Percentiles rank a stretch among this genome's conserved stretches.
These are phyloP conservation scores for Castanea sativa DNA, from an alignment of 306 rosid species.

Conservation along the genomic window DNA sequence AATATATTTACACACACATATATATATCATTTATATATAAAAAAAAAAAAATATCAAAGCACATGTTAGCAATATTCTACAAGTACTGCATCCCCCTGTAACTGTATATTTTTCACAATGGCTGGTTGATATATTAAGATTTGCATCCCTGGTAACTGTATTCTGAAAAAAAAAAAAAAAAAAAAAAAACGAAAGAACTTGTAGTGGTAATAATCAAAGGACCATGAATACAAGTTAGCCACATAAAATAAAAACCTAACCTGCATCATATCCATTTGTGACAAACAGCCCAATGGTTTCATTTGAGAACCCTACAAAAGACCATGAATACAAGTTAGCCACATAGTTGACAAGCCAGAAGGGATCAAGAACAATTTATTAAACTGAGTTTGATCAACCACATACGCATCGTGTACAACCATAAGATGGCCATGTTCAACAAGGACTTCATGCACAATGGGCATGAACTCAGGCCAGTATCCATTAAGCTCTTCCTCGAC, in stretches of 20 bases:
- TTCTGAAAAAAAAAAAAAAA: too few relatives aligned
- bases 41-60: too few relatives aligned
- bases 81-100: too few relatives aligned
- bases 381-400: not conserved
- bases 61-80: not conserved
- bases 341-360: not conserved
- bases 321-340: not conserved
- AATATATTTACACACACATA: too few relatives aligned
- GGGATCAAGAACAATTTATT: not conserved
- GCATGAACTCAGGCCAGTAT: conserved; percentile 2
- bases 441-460: not conserved
- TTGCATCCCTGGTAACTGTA: too few relatives aligned
- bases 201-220: too few relatives aligned
- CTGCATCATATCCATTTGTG: not conserved
- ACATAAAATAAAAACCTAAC: not conserved
- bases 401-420: conserved; percentile 6
- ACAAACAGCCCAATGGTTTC: not conserved
- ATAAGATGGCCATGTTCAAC: not conserved
- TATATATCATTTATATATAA: too few relatives aligned
- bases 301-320: not conserved
- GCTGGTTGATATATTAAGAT: too few relatives aligned
- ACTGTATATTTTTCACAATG: too few relatives aligned
- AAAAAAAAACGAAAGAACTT: too few relatives aligned
- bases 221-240: not conserved
- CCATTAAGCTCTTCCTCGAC: not conserved